Evolutionary conservation across 306 rosid species (phyloP).

Genomic region (Cucurbita pepo): DNA sequence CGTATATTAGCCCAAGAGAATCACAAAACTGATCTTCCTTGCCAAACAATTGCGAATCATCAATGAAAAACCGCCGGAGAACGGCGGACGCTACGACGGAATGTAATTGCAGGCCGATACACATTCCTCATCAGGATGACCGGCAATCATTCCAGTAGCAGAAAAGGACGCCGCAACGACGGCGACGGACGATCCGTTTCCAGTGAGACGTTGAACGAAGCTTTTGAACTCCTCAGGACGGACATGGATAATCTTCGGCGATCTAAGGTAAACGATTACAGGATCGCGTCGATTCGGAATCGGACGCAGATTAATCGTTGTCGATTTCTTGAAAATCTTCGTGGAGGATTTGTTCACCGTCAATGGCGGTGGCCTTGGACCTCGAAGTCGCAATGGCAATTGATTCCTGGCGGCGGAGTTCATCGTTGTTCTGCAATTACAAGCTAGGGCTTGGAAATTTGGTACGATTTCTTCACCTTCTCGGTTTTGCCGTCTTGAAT

Average conservation of each 20-base stretch:
- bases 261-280: conserved; percentile 17
- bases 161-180: neutral
- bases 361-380: conserved; percentile 26
- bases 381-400: conserved; percentile 20
- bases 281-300: neutral
- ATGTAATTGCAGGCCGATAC: neutral
- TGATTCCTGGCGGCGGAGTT: neutral
- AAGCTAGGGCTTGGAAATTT: neutral
- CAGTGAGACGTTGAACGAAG: conserved; percentile 27
- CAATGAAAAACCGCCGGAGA: too few relatives aligned
- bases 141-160: neutral
- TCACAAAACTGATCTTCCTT: too few relatives aligned
- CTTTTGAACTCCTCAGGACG: conserved; percentile 28
- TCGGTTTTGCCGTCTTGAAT: neutral
- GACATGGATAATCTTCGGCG: conserved; percentile 28
- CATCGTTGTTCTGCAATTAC: neutral
- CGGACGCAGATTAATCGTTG: neutral
- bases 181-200: conserved; percentile 1
- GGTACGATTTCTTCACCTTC: neutral
- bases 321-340: conserved; percentile 3
- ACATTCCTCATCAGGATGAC: neutral
- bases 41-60: too few relatives aligned
- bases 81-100: neutral
- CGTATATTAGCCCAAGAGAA: too few relatives aligned
- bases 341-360: neutral